phyloP scores from a whole-genome alignment of 106 monocot species.

The Narthecium ossifragum region DNA sequence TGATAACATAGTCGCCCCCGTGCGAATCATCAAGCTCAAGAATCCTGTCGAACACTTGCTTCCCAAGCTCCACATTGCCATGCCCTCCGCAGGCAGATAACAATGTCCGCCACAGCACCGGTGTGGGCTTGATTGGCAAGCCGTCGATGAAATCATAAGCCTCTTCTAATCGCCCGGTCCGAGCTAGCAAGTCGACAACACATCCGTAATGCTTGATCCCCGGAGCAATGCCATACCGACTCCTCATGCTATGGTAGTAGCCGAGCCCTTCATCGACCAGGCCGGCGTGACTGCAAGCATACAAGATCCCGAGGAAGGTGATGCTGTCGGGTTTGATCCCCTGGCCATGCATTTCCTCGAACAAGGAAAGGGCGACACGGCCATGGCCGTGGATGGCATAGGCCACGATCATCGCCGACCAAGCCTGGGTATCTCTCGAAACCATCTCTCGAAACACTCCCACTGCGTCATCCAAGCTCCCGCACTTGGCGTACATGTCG shows the following conservation, averaged over 20 bases:
- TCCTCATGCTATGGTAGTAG: slow-evolving; percentile 46
- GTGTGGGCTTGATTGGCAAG: slow-evolving; percentile 44
- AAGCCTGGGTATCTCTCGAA: slow-evolving; percentile 53
- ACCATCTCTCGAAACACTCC: slow-evolving; percentile 51
- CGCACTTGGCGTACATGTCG: slow-evolving; percentile 87
- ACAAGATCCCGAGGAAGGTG: slow-evolving; percentile 69
- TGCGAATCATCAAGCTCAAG: slow-evolving; percentile 50
- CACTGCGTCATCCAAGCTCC: slow-evolving; percentile 62
- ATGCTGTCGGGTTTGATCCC: slow-evolving; percentile 52
- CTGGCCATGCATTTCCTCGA: slow-evolving; percentile 33
- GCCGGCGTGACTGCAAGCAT: slow-evolving; percentile 78
- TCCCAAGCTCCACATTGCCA: slow-evolving; percentile 55
- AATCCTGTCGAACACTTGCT: slow-evolving; percentile 55
- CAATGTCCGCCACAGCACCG: slow-evolving; percentile 64
- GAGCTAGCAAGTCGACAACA: slow-evolving; percentile 60
- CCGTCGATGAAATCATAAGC: slow-evolving; percentile 50
- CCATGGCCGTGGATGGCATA: slow-evolving; percentile 71
- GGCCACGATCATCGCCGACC: slow-evolving; percentile 78
- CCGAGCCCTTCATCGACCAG: slow-evolving; percentile 59
- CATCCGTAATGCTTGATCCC: slow-evolving; percentile 73
- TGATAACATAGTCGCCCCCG: slow-evolving; percentile 69
- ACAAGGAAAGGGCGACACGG: slow-evolving; percentile 26
- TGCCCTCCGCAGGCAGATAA: slow-evolving; percentile 49
- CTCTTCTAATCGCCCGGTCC: slow-evolving; percentile 45
- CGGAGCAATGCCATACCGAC: slow-evolving; percentile 19